phyloP scores from a whole-genome alignment of 345 rosid genomes.

The Lepidium sativum region DNA sequence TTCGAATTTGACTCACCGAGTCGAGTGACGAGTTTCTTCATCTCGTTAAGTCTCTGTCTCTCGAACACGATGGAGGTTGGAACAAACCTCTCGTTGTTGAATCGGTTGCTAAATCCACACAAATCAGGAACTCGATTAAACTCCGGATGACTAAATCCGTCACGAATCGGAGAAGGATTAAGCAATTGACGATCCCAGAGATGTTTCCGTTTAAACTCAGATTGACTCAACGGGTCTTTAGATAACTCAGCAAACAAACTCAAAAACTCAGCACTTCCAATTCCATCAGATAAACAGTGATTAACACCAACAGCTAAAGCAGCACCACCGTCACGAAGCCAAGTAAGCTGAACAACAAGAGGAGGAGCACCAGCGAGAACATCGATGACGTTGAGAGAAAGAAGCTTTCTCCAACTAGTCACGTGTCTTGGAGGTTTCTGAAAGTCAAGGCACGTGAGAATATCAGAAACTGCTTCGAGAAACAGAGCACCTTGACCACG shows the following conservation, averaged over 20 bases:
- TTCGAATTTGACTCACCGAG: constrained; percentile 13
- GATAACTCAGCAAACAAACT: constrained; percentile 52
- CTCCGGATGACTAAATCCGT: constrained; percentile 43
- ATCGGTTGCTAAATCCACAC: constrained; percentile 53
- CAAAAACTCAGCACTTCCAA: constrained; percentile 70
- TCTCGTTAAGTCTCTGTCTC: constrained; percentile 35
- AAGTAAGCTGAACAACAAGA: constrained; percentile 74
- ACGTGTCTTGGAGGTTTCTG: constrained; percentile 51
- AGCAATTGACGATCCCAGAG: constrained; percentile 76
- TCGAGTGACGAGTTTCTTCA: constrained; percentile 41
- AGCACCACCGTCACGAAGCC: constrained; percentile 71
- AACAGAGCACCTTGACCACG: constrained; percentile 64
- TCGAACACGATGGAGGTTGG: constrained; percentile 58
- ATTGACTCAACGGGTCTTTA: constrained; percentile 3
- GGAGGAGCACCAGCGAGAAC: constrained; percentile 71
- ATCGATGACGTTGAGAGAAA: constrained; percentile 52
- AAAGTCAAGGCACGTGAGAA: constrained; percentile 33
- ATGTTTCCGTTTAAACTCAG: constrained; percentile 31
- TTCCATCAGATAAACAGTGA: constrained; percentile 70
- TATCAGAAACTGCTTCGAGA: constrained; percentile 46
- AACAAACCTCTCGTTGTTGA: constrained; percentile 41
- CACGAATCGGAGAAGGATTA: constrained; percentile 26
- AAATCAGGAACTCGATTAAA: constrained; percentile 52
- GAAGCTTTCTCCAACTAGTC: constrained; percentile 59
- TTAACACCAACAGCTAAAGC: constrained; percentile 60